phyloP scores from a whole-genome alignment of 2,329 filamentous ascomycete genomes.

The Colletotrichum sp. region DNA sequence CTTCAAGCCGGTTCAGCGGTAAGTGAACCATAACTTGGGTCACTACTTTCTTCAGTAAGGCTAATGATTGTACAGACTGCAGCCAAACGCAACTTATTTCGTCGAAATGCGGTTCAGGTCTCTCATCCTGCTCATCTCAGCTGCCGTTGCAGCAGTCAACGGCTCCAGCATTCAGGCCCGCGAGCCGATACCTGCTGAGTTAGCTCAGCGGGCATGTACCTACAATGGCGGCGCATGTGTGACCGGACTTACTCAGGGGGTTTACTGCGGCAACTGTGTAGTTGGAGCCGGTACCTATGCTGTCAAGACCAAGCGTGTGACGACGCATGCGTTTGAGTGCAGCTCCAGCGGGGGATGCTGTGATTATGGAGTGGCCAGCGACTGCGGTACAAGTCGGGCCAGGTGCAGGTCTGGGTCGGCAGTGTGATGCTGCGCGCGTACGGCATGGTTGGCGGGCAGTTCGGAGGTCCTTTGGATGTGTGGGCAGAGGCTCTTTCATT shows the following conservation, averaged over 20 bases:
- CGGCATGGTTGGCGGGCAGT: neutral
- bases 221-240: constrained; percentile 26
- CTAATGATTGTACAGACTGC: neutral
- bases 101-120: neutral
- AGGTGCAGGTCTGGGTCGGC: constrained; percentile 5
- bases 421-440: neutral
- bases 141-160: neutral
- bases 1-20: neutral
- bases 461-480: neutral
- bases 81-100: neutral
- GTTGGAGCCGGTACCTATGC: constrained; percentile 25
- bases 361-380: constrained; percentile 23
- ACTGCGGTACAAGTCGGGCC: constrained; percentile 18
- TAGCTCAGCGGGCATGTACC: constrained; percentile 20
- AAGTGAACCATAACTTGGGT: neutral
- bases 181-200: constrained; percentile 7
- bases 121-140: neutral
- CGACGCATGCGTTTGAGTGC: constrained; percentile 26
- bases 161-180: neutral
- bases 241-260: constrained; percentile 20
- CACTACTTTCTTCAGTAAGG: neutral
- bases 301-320: constrained; percentile 25
- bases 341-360: constrained; percentile 25
- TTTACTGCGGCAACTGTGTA: constrained; percentile 27
- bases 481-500: neutral